Evolutionary conservation across 208 protist genomes (phyloP).

Genomic region (Leishmania gerbilli): DNA sequence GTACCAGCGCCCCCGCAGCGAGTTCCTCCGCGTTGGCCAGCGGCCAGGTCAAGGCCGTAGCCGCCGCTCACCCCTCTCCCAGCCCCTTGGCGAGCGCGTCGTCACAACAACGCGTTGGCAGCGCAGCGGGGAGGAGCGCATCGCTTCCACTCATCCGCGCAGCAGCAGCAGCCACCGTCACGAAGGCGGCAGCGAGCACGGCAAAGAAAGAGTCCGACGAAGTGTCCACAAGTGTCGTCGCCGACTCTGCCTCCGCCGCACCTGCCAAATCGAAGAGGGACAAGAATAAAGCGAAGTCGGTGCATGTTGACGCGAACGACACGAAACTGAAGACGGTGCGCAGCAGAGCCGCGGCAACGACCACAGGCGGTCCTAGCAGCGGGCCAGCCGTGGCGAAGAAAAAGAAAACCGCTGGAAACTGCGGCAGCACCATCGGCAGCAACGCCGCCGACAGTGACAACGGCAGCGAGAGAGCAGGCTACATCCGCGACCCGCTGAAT

Average conservation of each 20-base stretch:
- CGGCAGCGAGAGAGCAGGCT: background rate
- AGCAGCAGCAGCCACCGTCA: background rate
- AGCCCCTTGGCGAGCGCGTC: background rate
- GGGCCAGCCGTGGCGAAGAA: background rate
- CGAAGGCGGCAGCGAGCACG: background rate
- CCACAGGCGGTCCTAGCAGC: background rate
- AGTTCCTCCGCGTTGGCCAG: background rate
- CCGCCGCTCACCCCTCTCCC: background rate
- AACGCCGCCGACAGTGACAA: background rate
- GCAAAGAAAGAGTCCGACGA: background rate
- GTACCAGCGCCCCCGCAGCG: background rate
- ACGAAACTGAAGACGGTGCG: background rate
- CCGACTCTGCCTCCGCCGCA: background rate
- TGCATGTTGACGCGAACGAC: background rate
- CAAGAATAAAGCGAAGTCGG: background rate
- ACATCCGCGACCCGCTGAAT: slow-evolving; percentile 8
- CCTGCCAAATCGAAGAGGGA: background rate
- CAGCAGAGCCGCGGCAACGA: background rate
- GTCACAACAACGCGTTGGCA: background rate
- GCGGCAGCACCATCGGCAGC: background rate
- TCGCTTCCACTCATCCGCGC: background rate
- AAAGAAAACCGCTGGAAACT: background rate
- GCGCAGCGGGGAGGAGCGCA: background rate
- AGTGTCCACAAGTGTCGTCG: background rate
- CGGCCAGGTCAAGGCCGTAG: background rate